Percentiles rank a stretch among this genome's conserved stretches.
Evolutionary conservation across 2,329 filamentous ascomycete genomes (phyloP).

Genomic region (Fusarium luffae): DNA sequence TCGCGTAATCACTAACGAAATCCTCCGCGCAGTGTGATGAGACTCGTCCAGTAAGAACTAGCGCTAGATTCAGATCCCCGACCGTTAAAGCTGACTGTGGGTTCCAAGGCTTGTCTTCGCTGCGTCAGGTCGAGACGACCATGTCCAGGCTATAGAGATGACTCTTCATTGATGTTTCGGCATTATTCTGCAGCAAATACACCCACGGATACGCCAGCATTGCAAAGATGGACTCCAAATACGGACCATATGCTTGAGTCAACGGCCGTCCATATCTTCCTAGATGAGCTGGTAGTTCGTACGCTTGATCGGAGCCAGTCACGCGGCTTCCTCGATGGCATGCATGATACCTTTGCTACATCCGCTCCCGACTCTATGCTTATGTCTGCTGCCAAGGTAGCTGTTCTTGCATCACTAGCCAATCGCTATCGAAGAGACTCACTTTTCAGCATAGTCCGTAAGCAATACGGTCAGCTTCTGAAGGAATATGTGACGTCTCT

Average conservation of each 20-base stretch:
- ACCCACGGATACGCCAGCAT: neutral
- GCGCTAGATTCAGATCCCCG: neutral
- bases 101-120: constrained; percentile 4
- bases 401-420: constrained; percentile 3
- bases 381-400: constrained; percentile 11
- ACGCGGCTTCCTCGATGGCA: constrained; percentile 12
- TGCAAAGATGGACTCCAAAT: constrained; percentile 3
- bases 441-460: neutral
- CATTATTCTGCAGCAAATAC: neutral
- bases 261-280: constrained; percentile 1
- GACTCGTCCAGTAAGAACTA: constrained; percentile 22
- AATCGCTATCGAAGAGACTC: neutral
- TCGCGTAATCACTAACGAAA: neutral
- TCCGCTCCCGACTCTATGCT: neutral
- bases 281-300: neutral
- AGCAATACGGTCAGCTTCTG: constrained; percentile 9
- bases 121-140: constrained; percentile 1
- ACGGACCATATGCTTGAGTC: neutral
- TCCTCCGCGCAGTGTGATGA: neutral
- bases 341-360: constrained; percentile 2
- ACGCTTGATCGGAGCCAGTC: constrained; percentile 1
- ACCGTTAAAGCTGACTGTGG: neutral
- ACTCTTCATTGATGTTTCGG: constrained; percentile 3
- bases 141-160: constrained; percentile 16
- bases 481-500: neutral